Percentiles rank a stretch among this genome's conserved stretches.
Conservation (phyloP, 2,329 filamentous ascomycete genomes). For the Dryadomyces sulphureus region DNA sequence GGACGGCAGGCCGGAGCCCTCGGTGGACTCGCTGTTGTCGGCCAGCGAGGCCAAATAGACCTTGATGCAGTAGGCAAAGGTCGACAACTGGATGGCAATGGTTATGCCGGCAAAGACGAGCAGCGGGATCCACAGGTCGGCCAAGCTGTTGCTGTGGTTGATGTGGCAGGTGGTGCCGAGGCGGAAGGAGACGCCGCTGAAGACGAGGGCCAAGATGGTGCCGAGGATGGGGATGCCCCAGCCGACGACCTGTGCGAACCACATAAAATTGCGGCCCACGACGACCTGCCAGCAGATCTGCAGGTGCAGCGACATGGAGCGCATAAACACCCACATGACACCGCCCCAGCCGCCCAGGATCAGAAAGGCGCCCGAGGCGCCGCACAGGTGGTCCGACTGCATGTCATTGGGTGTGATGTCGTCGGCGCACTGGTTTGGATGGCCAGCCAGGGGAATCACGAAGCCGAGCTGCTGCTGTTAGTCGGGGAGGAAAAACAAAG, state of each 20-base stretch:
- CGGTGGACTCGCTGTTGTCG: slow-evolving; percentile 56
- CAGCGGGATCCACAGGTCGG: slow-evolving; percentile 81
- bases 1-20: slow-evolving; percentile 57
- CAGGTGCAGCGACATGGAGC: slow-evolving; percentile 81
- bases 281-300: slow-evolving; percentile 97
- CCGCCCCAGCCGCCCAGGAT: slow-evolving; percentile 74
- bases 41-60: slow-evolving; percentile 78
- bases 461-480: slow-evolving; percentile 55
- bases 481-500: neutral
- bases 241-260: slow-evolving; percentile 61
- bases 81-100: slow-evolving; percentile 67
- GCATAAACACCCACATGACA: slow-evolving; percentile 81
- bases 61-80: slow-evolving; percentile 85
- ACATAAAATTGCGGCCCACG: slow-evolving; percentile 81
- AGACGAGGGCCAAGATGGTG: slow-evolving; percentile 58
- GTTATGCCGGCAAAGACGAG: slow-evolving; percentile 64
- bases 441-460: slow-evolving; percentile 67
- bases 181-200: slow-evolving; percentile 87
- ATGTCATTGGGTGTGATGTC: slow-evolving; percentile 89
- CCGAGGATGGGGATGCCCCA: slow-evolving; percentile 74
- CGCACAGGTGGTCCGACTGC: slow-evolving; percentile 67
- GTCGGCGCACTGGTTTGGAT: slow-evolving; percentile 73
- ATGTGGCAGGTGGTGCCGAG: slow-evolving; percentile 90
- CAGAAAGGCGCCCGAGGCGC: slow-evolving; percentile 74
- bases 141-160: slow-evolving; percentile 73